These are phyloP conservation scores for Pirum gemmata DNA, from an alignment of 78 protist genomes.

Conservation along the genomic window DNA sequence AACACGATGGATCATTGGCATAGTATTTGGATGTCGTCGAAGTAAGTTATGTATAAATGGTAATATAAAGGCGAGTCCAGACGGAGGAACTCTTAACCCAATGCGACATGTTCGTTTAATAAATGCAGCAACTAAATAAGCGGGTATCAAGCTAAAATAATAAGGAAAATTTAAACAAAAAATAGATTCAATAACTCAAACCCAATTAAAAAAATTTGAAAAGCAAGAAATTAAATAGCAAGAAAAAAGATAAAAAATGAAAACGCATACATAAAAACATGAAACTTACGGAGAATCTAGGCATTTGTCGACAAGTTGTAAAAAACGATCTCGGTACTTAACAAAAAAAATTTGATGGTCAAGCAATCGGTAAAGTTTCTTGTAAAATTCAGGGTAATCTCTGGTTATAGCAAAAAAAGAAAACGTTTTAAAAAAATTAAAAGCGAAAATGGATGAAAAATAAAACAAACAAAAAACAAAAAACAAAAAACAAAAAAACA, in stretches of 20 bases:
- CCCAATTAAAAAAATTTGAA: not conserved
- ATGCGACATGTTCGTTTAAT: constrained; percentile 60
- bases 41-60: constrained; percentile 53
- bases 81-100: constrained; percentile 61
- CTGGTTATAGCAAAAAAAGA: not conserved
- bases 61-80: constrained; percentile 43
- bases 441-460: not conserved
- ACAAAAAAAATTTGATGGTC: constrained; percentile 54
- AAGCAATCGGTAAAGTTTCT: constrained; percentile 56
- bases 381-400: constrained; percentile 70
- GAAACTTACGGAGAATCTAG: constrained; percentile 44
- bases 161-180: not conserved
- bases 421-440: not conserved
- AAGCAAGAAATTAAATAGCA: not conserved
- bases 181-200: not conserved
- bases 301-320: constrained; percentile 54
- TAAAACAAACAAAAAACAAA: too few species aligned
- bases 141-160: constrained; percentile 36
- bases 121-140: constrained; percentile 71
- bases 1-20: constrained; percentile 52
- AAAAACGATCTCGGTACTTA: constrained; percentile 60
- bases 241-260: not conserved
- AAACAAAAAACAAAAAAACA: too few species aligned
- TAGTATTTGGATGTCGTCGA: constrained; percentile 57
- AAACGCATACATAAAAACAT: not conserved